Evolutionary conservation across 1,284 basidiomycete genomes (phyloP), one percentile per base, ranked within the genome.

Genomic region (Apiotrichum siamense): DNA sequence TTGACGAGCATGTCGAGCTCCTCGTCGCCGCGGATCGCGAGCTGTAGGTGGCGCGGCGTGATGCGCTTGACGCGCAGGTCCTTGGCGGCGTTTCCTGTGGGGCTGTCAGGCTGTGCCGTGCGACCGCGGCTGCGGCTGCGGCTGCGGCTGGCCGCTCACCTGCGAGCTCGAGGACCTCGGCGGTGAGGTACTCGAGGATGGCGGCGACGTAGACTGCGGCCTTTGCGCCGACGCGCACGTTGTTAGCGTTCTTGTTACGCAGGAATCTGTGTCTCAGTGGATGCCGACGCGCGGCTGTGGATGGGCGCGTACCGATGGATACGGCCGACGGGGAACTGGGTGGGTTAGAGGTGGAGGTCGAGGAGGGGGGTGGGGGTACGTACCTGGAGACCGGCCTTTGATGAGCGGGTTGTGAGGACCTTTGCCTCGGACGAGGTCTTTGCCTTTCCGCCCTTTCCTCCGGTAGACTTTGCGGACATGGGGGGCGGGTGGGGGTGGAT

Each of bases 61-160:
- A 97, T 96, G 72, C 94, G 88, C 77, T 97, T 97, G 39, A 96
- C 90, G 48, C 87, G 83, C 33, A 97, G 80, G 77, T 97, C 93
- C 71, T 96, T 96, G 11, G 92, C 93, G 23, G 93, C 93, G 74
- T 97, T 97, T 37, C 93, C 93, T 90, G 52, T 4, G n/a, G n/a
- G n/a, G n/a, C n/a, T 23, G 41, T 52, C 17, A 58, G 49, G 23
- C 3, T 15, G n/a, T n/a, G n/a, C n/a, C n/a, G n/a, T n/a, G n/a
- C n/a, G n/a, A n/a, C n/a, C n/a, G n/a, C n/a, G n/a, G n/a, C n/a
- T n/a, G n/a, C n/a, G n/a, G n/a, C n/a, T 13, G 10, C 15, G 18
- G 18, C 18, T 13, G 1, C 18, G 12, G 11, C 17, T 12, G 17
- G 29, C 4, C 3, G 42, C 72, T 44, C 50, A 74, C 75, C 75